Evolutionary conservation across 768 basidiomycete genomes (phyloP).

Genomic region (Russula olivacea): DNA sequence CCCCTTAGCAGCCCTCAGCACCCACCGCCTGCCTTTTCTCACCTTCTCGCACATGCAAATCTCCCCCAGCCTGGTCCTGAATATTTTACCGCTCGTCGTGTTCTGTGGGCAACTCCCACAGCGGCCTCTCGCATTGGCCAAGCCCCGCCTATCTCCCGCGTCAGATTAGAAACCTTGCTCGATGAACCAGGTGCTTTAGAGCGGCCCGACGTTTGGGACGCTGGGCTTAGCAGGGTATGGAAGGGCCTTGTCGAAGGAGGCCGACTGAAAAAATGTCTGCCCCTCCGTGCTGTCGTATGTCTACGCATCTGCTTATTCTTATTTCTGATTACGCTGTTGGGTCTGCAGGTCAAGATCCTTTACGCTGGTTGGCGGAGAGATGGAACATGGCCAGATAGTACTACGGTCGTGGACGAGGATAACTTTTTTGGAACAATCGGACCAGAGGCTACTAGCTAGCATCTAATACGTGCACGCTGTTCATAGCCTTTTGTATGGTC

Average conservation of each 20-base stretch:
- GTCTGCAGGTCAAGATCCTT: constrained; percentile 59
- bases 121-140: constrained; percentile 24
- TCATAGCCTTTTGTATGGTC: background rate
- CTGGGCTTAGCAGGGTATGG: constrained; percentile 58
- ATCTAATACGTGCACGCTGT: background rate
- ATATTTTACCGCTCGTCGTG: constrained; percentile 56
- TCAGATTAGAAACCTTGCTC: constrained; percentile 46
- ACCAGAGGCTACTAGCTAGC: background rate
- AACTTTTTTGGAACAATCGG: constrained; percentile 20
- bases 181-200: constrained; percentile 42
- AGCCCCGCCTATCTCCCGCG: constrained; percentile 26
- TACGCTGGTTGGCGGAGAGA: constrained; percentile 73
- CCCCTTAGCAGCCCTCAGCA: background rate
- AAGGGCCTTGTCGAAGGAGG: constrained; percentile 53
- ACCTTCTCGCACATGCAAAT: constrained; percentile 34
- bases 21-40: constrained; percentile 35
- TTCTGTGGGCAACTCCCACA: constrained; percentile 46
- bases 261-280: constrained; percentile 52
- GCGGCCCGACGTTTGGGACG: constrained; percentile 50
- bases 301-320: constrained; percentile 12
- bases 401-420: constrained; percentile 26
- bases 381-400: constrained; percentile 65
- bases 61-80: constrained; percentile 61
- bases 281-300: constrained; percentile 59
- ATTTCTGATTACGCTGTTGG: constrained; percentile 23